Evolutionary conservation across 352 stramenopile genomes (phyloP).

Genomic region (Thraustochytrium sp.): DNA sequence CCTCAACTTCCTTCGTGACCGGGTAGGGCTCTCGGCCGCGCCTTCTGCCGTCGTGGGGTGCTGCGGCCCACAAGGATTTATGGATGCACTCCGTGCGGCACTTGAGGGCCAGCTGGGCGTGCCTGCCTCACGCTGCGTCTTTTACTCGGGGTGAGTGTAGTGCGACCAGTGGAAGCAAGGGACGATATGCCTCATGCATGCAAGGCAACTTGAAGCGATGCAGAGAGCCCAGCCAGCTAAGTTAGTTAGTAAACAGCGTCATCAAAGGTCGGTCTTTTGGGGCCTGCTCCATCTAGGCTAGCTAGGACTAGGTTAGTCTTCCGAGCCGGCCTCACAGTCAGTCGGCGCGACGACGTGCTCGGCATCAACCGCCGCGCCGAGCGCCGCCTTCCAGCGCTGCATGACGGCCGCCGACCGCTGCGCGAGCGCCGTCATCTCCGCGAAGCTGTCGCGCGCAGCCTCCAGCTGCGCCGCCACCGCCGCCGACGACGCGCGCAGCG

Average conservation of each 20-base stretch:
- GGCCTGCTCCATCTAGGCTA: neutral
- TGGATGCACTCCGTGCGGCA: neutral
- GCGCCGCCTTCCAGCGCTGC: conserved; percentile 1
- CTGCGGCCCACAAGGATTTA: conserved; percentile 21
- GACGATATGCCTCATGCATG: too few relatives aligned
- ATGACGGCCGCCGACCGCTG: neutral
- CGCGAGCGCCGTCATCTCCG: conserved; percentile 7
- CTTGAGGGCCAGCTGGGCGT: conserved; percentile 1
- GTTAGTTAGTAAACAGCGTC: too few relatives aligned
- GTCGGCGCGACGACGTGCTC: neutral
- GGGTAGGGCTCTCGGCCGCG: neutral
- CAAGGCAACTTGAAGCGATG: too few relatives aligned
- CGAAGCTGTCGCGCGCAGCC: neutral
- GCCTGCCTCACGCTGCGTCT: neutral
- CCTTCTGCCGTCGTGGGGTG: neutral
- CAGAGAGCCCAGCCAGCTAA: too few relatives aligned
- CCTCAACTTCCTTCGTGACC: neutral
- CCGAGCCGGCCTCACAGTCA: too few relatives aligned
- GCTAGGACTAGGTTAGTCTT: neutral
- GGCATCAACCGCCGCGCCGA: neutral
- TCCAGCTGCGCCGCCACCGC: conserved; percentile 17
- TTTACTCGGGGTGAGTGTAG: neutral
- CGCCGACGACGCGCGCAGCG: neutral
- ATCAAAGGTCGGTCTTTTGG: too few relatives aligned
- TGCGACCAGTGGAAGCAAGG: neutral